Evolutionary conservation across 2,329 filamentous ascomycete species (phyloP), one percentile per base, ranked within the genome.

Genomic region (Immersiporthe knoxdaviesiana): DNA sequence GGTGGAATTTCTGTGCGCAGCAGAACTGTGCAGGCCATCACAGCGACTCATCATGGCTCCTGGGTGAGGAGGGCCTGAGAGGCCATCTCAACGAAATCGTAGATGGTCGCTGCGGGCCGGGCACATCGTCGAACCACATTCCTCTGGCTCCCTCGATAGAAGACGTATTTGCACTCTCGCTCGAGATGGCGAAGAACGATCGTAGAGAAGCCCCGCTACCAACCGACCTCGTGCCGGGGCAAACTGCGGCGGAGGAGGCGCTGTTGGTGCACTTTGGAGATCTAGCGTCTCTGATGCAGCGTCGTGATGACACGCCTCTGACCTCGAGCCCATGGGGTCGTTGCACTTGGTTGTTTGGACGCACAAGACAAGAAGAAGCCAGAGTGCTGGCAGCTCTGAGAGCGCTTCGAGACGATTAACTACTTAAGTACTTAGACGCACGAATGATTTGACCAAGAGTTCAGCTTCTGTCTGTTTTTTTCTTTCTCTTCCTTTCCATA

Each of bases 291-390:
- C 3, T 41, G 35, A 61, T 61, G 59, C 37, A n/a, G 30, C 44
- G 1, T 14, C 37, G 21, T 6, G 32, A 24, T 12, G 24, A 44
- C 37, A 54, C 10, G 35, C 32, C 39, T 37, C 30, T 67, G 59
- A 21, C 8, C 14, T 63, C 47, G 58, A 12, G 39, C 21, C 30
- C 65, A 47, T n/a, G 63, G 60, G 41, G 30, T 12, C 14, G 61
- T 39, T 14, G 52, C 60, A 12, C 64, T 4, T 70, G 68, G 65
- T 41, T 70, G 16, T 11, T 70, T 35, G 65, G 65, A 2, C 65
- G 56, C 10, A 68, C 68, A 56, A 41, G 44, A 41, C 41, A 41
- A 41, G 61, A 70, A 10, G 68, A 70, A 62, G 27, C 3, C 18
- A 30, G 5, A 18, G 64, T 37, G 6, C 2, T 60, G 5, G 30